Conservation (phyloP, 2,329 filamentous ascomycete species). For the Aspergillus transmontanensis region DNA sequence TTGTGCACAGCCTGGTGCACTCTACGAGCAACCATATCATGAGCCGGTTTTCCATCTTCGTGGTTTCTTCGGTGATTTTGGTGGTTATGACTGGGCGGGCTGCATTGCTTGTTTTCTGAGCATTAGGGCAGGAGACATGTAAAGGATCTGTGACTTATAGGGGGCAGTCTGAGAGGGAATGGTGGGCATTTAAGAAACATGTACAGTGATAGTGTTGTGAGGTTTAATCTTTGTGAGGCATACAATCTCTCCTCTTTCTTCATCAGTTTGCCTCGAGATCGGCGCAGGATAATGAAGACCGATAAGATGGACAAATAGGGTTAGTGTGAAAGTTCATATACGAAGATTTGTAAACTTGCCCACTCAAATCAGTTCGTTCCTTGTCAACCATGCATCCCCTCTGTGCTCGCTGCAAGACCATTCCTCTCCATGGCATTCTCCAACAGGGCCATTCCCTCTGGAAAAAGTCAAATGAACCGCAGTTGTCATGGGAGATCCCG, state of each 20-base stretch:
- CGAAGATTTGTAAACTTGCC: not conserved
- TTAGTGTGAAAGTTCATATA: not conserved
- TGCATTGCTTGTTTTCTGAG: constrained; percentile 14
- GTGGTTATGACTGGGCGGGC: constrained; percentile 31
- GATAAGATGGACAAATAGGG: not conserved
- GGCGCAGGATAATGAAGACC: not conserved
- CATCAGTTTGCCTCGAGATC: not conserved
- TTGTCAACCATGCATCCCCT: not conserved
- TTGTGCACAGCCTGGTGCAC: constrained; percentile 47
- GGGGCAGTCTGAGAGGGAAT: not conserved
- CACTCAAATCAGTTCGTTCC: not conserved
- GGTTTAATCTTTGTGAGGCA: not conserved
- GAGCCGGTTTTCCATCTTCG: constrained; percentile 39
- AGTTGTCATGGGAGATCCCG: not conserved
- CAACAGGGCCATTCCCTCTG: not conserved
- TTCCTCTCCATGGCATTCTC: not conserved
- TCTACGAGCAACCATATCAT: constrained; percentile 39
- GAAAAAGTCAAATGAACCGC: not conserved
- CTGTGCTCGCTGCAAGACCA: not conserved
- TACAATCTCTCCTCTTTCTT: not conserved
- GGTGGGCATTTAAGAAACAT: not conserved
- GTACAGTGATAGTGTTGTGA: not conserved
- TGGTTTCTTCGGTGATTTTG: constrained; percentile 32
- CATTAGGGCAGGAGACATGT: not conserved
- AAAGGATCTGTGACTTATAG: not conserved